A percentile compares a stretch with the other conserved stretches of the same genome.
These are phyloP conservation scores for Calophaca sinica DNA, from an alignment of 306 rosid species.

Conservation along the genomic window DNA sequence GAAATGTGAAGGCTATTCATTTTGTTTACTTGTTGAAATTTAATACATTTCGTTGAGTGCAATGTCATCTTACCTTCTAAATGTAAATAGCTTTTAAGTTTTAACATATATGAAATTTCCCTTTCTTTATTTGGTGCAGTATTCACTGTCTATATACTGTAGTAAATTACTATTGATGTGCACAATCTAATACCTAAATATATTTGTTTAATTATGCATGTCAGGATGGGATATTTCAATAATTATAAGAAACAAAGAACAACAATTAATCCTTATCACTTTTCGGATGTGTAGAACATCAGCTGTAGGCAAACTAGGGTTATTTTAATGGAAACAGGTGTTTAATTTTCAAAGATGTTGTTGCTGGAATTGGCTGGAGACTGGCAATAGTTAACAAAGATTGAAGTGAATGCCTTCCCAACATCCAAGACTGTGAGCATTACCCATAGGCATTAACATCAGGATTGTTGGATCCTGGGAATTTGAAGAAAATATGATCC, in stretches of 20 bases:
- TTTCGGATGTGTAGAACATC: background rate
- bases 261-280: background rate
- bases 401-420: background rate
- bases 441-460: no score
- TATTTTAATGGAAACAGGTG: background rate
- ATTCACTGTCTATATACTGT: background rate
- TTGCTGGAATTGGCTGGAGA: background rate
- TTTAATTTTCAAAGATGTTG: background rate
- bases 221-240: no score
- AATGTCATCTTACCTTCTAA: constrained; percentile 3
- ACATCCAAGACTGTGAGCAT: no score
- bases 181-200: background rate
- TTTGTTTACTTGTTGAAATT: constrained; percentile 10
- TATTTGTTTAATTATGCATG: no score
- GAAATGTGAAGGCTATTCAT: background rate
- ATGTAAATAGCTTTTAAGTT: background rate
- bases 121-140: constrained; percentile 14
- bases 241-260: no score
- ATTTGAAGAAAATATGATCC: no score
- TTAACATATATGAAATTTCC: constrained; percentile 25
- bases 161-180: constrained; percentile 1
- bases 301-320: background rate
- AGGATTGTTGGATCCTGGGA: no score
- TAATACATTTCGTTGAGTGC: background rate
- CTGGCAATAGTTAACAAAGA: background rate